Evolutionary conservation across 2,329 filamentous ascomycete species (phyloP), one percentile per base, ranked within the genome.

Genomic region (Chrysoporthe austroafricana): DNA sequence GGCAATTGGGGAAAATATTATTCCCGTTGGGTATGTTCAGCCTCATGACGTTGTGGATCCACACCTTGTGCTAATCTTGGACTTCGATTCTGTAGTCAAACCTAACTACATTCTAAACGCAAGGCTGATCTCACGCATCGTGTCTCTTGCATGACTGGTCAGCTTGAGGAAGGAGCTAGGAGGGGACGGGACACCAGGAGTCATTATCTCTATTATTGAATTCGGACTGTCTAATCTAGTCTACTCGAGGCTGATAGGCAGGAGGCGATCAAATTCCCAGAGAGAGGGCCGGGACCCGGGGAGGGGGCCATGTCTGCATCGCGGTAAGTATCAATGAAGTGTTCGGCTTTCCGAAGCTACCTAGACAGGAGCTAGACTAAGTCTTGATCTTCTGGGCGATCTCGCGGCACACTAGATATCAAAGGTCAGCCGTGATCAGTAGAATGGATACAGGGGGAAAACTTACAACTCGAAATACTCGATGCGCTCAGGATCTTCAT

Each of bases 401-500:
- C 18, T 69, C 64, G 21, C 54, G 39, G 50, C 57, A 64, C 48
- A 69, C 50, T 54, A 34, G 16, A 32, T 11, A 32, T 6, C 13
- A 54, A 54, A 26, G 16, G 8, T 54, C 50, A 54, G 50, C 11
- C 14, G 7, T 21, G 11, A 26, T 4, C 26, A 11, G 13, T 4
- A 2, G 9, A 26, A 3, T 32, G 4, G n/a, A 9, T 4, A 52
- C 1, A n/a, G 21, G 21, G 11, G 13, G 11, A 16, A 21, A 32
- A 54, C 50, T 34, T 54, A 54, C 50, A 7, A 2, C 39, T 72
- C 69, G 34, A 71, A 34, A 77, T 73, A 43, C 75, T 76, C 2
- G 71, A 63, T 0, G 77, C 76, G 1, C 77, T 73, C 11, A 84
- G 69, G 8, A 86, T 77, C 71, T 82, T 82, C 71, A 85, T 77